Evolutionary conservation across 2,329 filamentous ascomycete genomes (phyloP).

Genomic region (Raffaelea albimanens): DNA sequence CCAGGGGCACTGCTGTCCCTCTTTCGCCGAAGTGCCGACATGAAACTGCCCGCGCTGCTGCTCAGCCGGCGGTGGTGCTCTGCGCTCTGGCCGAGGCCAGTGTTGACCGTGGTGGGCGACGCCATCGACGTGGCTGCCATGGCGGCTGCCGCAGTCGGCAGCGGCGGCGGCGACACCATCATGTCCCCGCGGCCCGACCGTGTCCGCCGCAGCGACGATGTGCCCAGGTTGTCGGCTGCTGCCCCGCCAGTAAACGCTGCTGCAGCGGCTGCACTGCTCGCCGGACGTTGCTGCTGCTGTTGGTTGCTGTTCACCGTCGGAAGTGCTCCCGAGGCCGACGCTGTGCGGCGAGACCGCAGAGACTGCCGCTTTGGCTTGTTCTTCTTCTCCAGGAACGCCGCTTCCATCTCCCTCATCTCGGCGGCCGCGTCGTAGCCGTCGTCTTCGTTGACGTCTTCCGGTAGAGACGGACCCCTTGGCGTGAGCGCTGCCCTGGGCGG

Average conservation of each 20-base stretch:
- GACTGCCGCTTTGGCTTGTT: too few species aligned
- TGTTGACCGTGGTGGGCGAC: constrained; percentile 5
- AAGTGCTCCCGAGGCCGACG: too few species aligned
- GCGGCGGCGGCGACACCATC: not conserved
- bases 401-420: constrained; percentile 15
- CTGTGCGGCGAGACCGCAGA: too few species aligned
- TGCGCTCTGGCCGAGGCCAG: constrained; percentile 4
- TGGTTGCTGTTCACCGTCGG: too few species aligned
- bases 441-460: constrained; percentile 26
- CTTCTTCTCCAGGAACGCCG: too few species aligned
- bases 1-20: constrained; percentile 33
- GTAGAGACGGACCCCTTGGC: constrained; percentile 21
- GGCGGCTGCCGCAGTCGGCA: too few species aligned
- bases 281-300: too few species aligned
- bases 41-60: constrained; percentile 36
- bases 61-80: not conserved
- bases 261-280: too few species aligned
- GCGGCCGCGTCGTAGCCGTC: not conserved
- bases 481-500: constrained; percentile 3
- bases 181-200: constrained; percentile 32
- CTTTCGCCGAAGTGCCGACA: constrained; percentile 55
- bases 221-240: constrained; percentile 6
- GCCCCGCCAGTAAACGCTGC: constrained; percentile 14
- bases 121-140: constrained; percentile 3
- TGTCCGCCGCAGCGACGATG: constrained; percentile 25